phyloP scores from a whole-genome alignment of 2,329 filamentous ascomycete species.

The Rutstroemia sp. region DNA sequence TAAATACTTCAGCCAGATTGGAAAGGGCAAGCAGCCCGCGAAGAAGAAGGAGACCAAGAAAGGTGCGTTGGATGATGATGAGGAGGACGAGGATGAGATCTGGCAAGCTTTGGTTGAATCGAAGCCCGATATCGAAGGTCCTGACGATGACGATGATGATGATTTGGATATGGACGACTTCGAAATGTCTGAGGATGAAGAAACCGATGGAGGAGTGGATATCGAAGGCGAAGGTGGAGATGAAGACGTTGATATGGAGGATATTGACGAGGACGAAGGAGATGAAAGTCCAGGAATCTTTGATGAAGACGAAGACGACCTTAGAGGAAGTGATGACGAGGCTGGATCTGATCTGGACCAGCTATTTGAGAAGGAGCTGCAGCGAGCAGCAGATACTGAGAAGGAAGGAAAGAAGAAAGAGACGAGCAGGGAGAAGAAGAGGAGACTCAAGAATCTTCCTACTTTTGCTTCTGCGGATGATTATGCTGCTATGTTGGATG shows the following conservation, averaged over 20 bases:
- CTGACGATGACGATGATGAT: conserved; percentile 41
- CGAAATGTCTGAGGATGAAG: conserved; percentile 37
- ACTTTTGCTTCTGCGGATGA: conserved; percentile 92
- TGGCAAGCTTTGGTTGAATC: conserved; percentile 86
- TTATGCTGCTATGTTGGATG: conserved; percentile 76
- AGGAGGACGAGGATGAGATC: conserved; percentile 67
- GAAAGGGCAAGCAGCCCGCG: conserved; percentile 52
- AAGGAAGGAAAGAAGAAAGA: conserved; percentile 24
- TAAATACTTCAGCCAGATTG: conserved; percentile 78
- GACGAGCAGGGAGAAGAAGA: conserved; percentile 55
- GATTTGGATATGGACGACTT: conserved; percentile 39
- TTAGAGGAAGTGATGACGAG: conserved; percentile 41
- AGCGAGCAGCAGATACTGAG: conserved; percentile 33
- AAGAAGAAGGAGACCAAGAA: conserved; percentile 48
- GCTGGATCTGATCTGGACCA: conserved; percentile 44
- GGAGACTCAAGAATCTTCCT: conserved; percentile 81
- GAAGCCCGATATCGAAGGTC: conserved; percentile 65
- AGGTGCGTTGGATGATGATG: conserved; percentile 36
- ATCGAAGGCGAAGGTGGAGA: conserved; percentile 22
- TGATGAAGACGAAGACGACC: conserved; percentile 11
- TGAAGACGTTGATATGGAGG: conserved; percentile 29
- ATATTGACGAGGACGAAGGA: conserved; percentile 44
- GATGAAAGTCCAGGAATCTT: conserved; percentile 31
- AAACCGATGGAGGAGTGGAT: conserved; percentile 32
- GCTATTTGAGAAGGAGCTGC: conserved; percentile 30